These are phyloP conservation scores for Kwoniella botswanensis DNA, from an alignment of 768 basidiomycete genomes.

Conservation along the genomic window DNA sequence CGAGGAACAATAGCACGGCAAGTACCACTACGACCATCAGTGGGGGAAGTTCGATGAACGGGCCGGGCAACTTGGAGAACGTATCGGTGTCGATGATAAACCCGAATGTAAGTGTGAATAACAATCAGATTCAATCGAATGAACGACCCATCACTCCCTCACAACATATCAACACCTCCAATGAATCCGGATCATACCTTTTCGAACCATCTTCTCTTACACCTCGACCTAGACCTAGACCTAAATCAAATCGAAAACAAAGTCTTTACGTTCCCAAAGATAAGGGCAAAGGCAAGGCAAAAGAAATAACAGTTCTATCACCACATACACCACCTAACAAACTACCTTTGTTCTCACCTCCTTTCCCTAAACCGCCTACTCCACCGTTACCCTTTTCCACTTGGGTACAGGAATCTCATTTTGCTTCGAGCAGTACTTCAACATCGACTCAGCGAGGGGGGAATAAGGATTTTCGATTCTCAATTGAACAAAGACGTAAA, in stretches of 20 bases:
- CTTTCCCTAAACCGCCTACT: conserved; percentile 9
- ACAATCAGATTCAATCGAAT: not conserved
- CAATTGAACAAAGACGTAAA: conserved; percentile 1
- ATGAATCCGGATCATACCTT: not conserved
- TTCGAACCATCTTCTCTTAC: not conserved
- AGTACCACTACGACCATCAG: not conserved
- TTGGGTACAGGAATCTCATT: not conserved
- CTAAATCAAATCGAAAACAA: not conserved
- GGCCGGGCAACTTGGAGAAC: not conserved
- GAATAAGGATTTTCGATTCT: conserved; percentile 2
- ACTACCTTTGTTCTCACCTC: conserved; percentile 4
- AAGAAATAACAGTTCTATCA: not conserved
- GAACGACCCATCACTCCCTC: not conserved
- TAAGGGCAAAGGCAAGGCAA: not conserved
- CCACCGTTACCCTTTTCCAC: not conserved
- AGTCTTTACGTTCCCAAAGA: not conserved
- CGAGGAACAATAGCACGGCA: not conserved
- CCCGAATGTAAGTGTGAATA: not conserved
- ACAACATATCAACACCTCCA: not conserved
- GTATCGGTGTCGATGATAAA: not conserved
- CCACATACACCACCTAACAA: conserved; percentile 2
- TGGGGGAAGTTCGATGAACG: not conserved
- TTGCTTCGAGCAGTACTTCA: not conserved
- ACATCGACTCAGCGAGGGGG: not conserved
- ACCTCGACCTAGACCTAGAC: not conserved